Evolutionary conservation across 2,329 filamentous ascomycete species (phyloP), one percentile per base, ranked within the genome.

Genomic region (Phoma sp.): DNA sequence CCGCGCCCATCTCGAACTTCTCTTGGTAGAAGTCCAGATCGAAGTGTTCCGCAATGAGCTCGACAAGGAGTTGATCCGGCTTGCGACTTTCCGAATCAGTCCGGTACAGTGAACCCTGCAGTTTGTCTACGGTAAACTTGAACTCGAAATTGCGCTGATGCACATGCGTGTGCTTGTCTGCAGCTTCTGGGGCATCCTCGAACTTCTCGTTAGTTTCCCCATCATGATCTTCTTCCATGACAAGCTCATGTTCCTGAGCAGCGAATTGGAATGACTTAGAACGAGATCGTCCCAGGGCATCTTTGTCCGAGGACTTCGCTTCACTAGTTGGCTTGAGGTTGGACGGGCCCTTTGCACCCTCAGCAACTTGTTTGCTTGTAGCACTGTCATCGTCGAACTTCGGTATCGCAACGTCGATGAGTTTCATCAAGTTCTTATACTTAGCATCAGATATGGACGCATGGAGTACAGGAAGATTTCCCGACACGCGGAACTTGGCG

Each of bases 121-220:
- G 83, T 56, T 90, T 92, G 67, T 96, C 95, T 29, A 99, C 95
- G 7, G 91, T 92, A 74, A 99, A 99, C 62, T 93, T 96, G 78
- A 99, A 91, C 72, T 99, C 92, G 64, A 99, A 98, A 60, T 89
- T 93, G 37, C 91, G 89, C 66, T 97, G 93, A 66, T 96, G 91
- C 39, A 95, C 80, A 67, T 90, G 91, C 10, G 77, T 70, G 4
- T 67, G 65, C 25, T 69, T 61, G 32, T 72, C 48, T 61, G 72
- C 90, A 79, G 83, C 83, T 53, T 89, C 84, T 17, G 82, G 78
- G 3, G 88, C 84, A 56, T 93, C 86, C 66, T 91, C 84, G 54
- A 89, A 90, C 33, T 74, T 85, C 1, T 88, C 84, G 6, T 85
- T 79, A 28, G 88, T 82, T 30, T 81, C 79, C 20, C 88, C 83